Evolutionary conservation across 192 early-diverging fungal genomes (phyloP), one percentile per base, ranked within the genome.

Genomic region (Chytriomyces sp.): DNA sequence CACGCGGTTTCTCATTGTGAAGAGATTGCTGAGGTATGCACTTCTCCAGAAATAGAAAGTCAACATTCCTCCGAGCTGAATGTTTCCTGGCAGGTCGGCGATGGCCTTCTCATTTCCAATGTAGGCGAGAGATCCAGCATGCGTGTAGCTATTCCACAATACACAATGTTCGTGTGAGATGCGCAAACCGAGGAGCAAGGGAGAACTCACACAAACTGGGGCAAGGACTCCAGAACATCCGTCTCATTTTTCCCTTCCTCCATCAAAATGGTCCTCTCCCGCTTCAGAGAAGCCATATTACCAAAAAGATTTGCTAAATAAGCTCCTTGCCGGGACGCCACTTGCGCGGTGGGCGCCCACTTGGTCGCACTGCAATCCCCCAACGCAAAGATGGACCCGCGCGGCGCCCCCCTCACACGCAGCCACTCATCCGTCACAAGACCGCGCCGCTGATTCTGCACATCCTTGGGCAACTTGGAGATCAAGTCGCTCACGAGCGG

Each of bases 41-140:
- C 69, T 73, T 33, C 82, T 14, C 85, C 85, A 87, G 67, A 86
- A 85, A 36, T 61, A 80, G 77, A 70, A 83, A 5, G 85, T 87
- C 55, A 83, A 31, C 17, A 69, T 65, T 36, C 85, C 85, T 14
- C 79, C 77, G 32, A 83, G 41, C 33, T 84, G 83, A 28, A 87
- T 67, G 39, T 74, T 74, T 14, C 70, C 74, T 17, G 93, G 95
- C n/a, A 98, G 74, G 64, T 98, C 94, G 3, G 94, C 94, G 80
- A 98, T 95, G 39, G 94, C 96, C 80, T 91, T 89, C 70, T 98
- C 96, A n/a, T 87, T 86, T 8, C 94, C 93, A 82, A 98, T 91
- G 76, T 98, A 96, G 66, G 93, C 94, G 52, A 97, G 75, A 7
- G 93, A 92, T 32, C 94, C 95, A 72, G 91, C 85, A 63, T 93